These are phyloP conservation scores for Penicillium expansum DNA, from an alignment of 2,329 filamentous ascomycete genomes.

Conservation along the genomic window DNA sequence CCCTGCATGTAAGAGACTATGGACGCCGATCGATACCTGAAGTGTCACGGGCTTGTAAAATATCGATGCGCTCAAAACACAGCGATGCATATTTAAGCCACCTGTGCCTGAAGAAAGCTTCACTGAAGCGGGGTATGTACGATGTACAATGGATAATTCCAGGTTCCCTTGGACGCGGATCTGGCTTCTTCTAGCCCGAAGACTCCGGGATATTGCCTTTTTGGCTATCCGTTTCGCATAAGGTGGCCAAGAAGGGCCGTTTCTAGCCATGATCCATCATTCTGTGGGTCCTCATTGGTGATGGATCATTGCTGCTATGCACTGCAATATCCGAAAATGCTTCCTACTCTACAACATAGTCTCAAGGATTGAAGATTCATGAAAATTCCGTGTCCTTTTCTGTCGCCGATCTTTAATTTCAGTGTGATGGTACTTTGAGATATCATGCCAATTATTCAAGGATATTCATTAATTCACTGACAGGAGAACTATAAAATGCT, in stretches of 20 bases:
- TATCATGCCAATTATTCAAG: background rate
- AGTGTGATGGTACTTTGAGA: background rate
- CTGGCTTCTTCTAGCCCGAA: background rate
- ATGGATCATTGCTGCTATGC: background rate
- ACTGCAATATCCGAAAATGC: conserved; percentile 1
- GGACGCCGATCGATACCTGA: conserved; percentile 18
- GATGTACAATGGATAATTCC: background rate
- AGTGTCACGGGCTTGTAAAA: conserved; percentile 13
- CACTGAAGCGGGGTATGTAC: background rate
- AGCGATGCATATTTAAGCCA: conserved; percentile 3
- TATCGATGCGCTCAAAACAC: background rate
- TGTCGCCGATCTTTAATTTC: background rate
- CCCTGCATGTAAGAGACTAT: background rate
- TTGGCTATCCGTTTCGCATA: conserved; percentile 9
- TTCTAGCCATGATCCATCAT: background rate
- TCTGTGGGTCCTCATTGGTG: background rate
- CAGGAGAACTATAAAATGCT: background rate
- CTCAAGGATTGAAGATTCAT: background rate
- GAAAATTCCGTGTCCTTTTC: conserved; percentile 21
- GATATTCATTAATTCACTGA: background rate
- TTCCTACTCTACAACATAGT: background rate
- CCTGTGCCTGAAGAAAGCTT: conserved; percentile 9
- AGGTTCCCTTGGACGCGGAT: background rate
- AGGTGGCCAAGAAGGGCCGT: conserved; percentile 2
- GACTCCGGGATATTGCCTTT: background rate